A percentile compares a stretch with the other conserved stretches of the same genome.
Conservation (phyloP, 768 basidiomycete genomes). For the Boletus rubescentipes region DNA sequence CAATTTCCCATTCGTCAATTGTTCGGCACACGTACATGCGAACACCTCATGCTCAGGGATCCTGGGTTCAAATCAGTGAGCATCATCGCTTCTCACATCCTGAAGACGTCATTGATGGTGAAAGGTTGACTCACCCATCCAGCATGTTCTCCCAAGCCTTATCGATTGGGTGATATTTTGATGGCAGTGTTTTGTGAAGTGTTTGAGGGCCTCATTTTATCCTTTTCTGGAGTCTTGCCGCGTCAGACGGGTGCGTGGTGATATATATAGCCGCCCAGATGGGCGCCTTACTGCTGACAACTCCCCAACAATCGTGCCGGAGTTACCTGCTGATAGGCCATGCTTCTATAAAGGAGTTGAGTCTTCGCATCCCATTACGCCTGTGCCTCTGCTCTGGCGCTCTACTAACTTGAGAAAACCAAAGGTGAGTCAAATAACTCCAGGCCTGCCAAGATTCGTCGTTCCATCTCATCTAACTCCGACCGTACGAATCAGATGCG, state of each 20-base stretch:
- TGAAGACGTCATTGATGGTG: constrained; percentile 9
- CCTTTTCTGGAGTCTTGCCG: constrained; percentile 3
- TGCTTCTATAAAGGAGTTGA: constrained; percentile 17
- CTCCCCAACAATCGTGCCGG: neutral
- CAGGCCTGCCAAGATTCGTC: neutral
- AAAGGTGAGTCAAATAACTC: constrained; percentile 12
- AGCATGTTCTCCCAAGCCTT: constrained; percentile 11
- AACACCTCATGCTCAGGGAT: constrained; percentile 17
- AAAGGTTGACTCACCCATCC: constrained; percentile 13
- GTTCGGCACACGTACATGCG: constrained; percentile 9
- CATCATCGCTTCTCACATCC: constrained; percentile 8
- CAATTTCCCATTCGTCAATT: constrained; percentile 1
- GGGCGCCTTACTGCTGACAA: neutral
- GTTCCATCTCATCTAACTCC: neutral
- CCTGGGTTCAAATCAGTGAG: neutral
- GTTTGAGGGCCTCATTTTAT: neutral
- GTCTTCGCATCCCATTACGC: neutral
- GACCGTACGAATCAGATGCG: constrained; percentile 11
- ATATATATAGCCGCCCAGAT: constrained; percentile 18
- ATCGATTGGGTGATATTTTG: constrained; percentile 14
- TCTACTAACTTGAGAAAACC: neutral
- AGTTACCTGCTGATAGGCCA: neutral
- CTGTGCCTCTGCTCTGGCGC: constrained; percentile 1
- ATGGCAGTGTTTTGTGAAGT: constrained; percentile 4
- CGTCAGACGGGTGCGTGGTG: neutral